phyloP scores from a whole-genome alignment of 768 basidiomycete genomes.

The Podaxis sp. region DNA sequence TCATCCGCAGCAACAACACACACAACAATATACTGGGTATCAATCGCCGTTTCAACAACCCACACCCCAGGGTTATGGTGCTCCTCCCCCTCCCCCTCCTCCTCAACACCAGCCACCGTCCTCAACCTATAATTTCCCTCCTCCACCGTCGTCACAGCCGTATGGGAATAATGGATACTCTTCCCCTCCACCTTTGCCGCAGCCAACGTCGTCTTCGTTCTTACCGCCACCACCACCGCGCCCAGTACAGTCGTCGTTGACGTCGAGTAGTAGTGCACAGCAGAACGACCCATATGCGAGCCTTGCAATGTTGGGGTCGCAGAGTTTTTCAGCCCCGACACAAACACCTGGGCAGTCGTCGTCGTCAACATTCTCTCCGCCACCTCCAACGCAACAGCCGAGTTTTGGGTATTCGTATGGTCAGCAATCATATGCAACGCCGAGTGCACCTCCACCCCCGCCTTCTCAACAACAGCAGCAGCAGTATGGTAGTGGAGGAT shows the following conservation, averaged over 20 bases:
- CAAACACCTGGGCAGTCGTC: constrained; percentile 7
- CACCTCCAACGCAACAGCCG: constrained; percentile 17
- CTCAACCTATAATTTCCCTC: constrained; percentile 22
- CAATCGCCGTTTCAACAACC: constrained; percentile 3
- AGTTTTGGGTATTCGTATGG: constrained; percentile 13
- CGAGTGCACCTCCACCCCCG: constrained; percentile 18
- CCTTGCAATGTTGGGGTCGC: constrained; percentile 28
- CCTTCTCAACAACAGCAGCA: constrained; percentile 17
- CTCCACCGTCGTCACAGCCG: constrained; percentile 29
- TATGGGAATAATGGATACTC: constrained; percentile 2
- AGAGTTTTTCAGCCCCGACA: neutral
- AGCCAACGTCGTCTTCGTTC: neutral
- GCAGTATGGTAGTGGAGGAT: constrained; percentile 17
- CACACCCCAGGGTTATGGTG: neutral
- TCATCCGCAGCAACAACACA: constrained; percentile 19
- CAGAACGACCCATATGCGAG: constrained; percentile 34
- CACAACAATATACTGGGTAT: constrained; percentile 1
- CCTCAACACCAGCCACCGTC: constrained; percentile 20
- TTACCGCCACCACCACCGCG: constrained; percentile 21
- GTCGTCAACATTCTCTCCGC: constrained; percentile 16
- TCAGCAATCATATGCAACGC: constrained; percentile 17
- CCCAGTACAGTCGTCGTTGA: constrained; percentile 14
- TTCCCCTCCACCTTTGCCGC: constrained; percentile 9
- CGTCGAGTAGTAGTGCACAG: constrained; percentile 16
- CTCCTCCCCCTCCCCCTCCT: constrained; percentile 17